Conservation (phyloP, 257 asterid genomes). For the Solanum tarijense region DNA sequence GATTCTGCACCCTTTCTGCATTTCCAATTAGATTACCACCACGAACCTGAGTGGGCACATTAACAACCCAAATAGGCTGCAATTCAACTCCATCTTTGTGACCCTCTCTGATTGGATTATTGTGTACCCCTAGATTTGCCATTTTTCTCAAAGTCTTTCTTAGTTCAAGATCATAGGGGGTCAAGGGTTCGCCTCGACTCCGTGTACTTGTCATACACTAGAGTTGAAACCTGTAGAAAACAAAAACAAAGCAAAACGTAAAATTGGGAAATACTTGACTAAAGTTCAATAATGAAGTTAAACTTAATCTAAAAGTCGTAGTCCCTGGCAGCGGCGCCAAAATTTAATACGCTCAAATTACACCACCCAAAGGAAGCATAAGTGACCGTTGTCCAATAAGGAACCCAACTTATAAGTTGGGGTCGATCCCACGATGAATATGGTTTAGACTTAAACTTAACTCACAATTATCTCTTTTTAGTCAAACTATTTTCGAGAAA, state of each 20-base stretch:
- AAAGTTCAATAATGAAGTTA: too few species aligned
- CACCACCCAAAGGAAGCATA: not conserved
- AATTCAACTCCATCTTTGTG: not conserved
- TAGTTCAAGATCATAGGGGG: not conserved
- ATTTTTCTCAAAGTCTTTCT: not conserved
- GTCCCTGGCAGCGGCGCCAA: accelerated
- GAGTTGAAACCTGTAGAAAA: not conserved
- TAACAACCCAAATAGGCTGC: not conserved
- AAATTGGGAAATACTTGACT: not conserved
- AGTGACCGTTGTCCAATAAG: not conserved
- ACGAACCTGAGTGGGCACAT: not conserved
- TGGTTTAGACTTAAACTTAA: not conserved
- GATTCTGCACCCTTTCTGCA: not conserved
- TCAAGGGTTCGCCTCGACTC: not conserved
- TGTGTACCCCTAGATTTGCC: not conserved
- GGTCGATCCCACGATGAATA: not conserved
- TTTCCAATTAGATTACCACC: not conserved
- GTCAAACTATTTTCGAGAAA: not conserved
- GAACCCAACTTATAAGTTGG: not conserved
- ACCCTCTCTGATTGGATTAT: not conserved
- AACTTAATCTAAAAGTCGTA: not conserved
- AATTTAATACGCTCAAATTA: not conserved
- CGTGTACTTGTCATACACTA: not conserved
- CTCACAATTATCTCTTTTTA: not conserved
- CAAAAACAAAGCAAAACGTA: not conserved